These are phyloP conservation scores for Oidiodendron maius DNA, from an alignment of 495 filamentous ascomycete species.

Conservation along the genomic window DNA sequence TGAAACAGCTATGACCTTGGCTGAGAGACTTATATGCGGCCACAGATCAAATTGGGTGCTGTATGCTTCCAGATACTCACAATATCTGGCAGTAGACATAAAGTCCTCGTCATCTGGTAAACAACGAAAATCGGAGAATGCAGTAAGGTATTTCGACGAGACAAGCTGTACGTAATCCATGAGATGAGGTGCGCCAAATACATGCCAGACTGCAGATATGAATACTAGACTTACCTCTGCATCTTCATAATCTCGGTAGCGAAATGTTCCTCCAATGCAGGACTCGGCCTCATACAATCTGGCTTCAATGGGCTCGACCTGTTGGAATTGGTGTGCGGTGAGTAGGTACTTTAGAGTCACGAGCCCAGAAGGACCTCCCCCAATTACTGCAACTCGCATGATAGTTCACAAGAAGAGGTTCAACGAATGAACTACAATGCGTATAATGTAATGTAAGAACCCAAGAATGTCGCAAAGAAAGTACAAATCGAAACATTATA, in stretches of 20 bases:
- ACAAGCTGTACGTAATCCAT: no score
- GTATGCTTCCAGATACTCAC: constrained; percentile 35
- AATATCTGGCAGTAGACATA: constrained; percentile 25
- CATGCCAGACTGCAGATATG: background rate
- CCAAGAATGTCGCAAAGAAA: no score
- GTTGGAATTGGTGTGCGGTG: constrained; percentile 22
- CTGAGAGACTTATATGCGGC: constrained; percentile 31
- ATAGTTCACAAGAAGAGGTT: no score
- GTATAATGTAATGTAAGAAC: no score
- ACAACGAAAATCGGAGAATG: constrained; percentile 35
- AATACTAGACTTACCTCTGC: constrained; percentile 11
- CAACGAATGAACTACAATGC: no score
- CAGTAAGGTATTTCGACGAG: constrained; percentile 34
- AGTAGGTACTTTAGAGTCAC: constrained; percentile 39
- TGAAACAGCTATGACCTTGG: constrained; percentile 20
- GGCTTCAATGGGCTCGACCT: constrained; percentile 26
- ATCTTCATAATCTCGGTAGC: constrained; percentile 15
- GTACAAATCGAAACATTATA: no score
- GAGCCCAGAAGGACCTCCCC: constrained; percentile 38
- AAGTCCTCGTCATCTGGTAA: constrained; percentile 28
- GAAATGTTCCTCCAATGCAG: constrained; percentile 17
- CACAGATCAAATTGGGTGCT: constrained; percentile 31
- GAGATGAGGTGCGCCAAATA: no score
- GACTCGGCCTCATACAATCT: constrained; percentile 21
- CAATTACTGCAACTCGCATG: no score